phyloP scores from a whole-genome alignment of 495 filamentous ascomycete species.

The Chaetomium cochliodes region DNA sequence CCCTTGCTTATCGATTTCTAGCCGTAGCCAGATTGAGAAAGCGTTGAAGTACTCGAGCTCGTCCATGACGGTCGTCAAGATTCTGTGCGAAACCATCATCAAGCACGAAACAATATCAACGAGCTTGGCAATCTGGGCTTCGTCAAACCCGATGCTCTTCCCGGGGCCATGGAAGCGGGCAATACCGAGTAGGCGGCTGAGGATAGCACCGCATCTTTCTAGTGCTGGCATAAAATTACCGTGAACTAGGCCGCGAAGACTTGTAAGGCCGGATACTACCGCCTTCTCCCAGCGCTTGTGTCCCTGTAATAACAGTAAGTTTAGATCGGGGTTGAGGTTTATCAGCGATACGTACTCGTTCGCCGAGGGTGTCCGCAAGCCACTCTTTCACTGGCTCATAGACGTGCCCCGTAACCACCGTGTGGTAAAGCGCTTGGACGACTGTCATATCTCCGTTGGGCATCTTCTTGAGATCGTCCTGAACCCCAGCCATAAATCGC shows the following conservation, averaged over 20 bases:
- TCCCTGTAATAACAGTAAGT: conserved; percentile 53
- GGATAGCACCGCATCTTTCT: conserved; percentile 77
- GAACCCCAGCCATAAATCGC: conserved; percentile 71
- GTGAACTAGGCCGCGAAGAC: conserved; percentile 73
- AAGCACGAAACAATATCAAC: conserved; percentile 74
- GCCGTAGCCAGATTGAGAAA: conserved; percentile 82
- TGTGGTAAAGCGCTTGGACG: conserved; percentile 76
- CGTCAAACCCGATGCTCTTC: conserved; percentile 62
- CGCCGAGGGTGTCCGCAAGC: conserved; percentile 80
- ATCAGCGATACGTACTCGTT: conserved; percentile 60
- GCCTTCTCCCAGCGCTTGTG: conserved; percentile 96
- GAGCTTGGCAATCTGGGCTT: conserved; percentile 49
- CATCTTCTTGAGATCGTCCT: conserved; percentile 57
- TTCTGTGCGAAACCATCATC: conserved; percentile 68
- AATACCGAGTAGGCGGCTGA: conserved; percentile 80
- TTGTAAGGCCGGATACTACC: conserved; percentile 70
- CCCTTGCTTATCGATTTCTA: conserved; percentile 71
- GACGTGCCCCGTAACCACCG: conserved; percentile 81
- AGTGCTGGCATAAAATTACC: conserved; percentile 85
- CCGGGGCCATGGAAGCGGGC: conserved; percentile 74
- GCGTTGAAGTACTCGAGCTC: conserved; percentile 74
- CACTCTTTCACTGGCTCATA: conserved; percentile 78
- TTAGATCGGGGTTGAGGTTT: not conserved
- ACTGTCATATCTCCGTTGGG: conserved; percentile 49
- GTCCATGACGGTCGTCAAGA: conserved; percentile 67